Base-by-base conservation (phyloP, 1,139 yeast genomes). In the Hyphopichia fennica region DNA sequence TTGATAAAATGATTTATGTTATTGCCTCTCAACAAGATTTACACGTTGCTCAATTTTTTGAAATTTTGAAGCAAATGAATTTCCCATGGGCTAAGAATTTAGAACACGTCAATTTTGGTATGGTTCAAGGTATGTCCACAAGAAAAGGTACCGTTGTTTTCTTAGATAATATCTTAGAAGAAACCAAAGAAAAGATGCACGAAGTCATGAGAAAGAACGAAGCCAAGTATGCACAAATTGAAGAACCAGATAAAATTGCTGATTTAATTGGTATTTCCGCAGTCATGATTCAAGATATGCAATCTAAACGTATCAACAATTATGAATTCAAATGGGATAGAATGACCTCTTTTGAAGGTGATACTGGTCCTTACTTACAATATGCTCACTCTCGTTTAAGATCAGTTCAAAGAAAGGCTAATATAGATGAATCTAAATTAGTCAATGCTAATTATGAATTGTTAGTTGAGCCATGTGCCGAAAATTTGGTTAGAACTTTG, bases 271-370 rank as follows among this genome's bases (percentile, higher is more conserved):
- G 99, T 65, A 88, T 93, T 46, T 87, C 97, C 34, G 98, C 99
- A 11, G 96, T 95, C 46, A 91, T 95, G 96, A 87, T 95, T 60
- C 99, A 95, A 75, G 99, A 95, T 68, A 90, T 93, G 97, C 96
- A 89, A 72, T 86, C 96, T 48, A 95, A 95, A 76, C 87, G 99
- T 70, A 81, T 91, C 67, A 90, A 93, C 75, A 91, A 93, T 72
- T 95, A 95, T 71, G 90, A 85, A 57, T 95, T 95, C 71, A 88
- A 90, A 69, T 93, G 99, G 99, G 91, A 87, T 58, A 87, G 99
- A 75, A 93, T 93, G 98, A 79, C 88, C 40, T 89, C 97, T 6
- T 91, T 95, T 54, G 99, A 93, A 76, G 99, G 99, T 69, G 99
- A 93, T 68, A 93, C 99, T 47, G 99, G 99, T 62, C 99, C 99